Evolutionary conservation across 306 rosid species (phyloP), one percentile per base, ranked within the genome.

Genomic region (Sicyos baderoa): DNA sequence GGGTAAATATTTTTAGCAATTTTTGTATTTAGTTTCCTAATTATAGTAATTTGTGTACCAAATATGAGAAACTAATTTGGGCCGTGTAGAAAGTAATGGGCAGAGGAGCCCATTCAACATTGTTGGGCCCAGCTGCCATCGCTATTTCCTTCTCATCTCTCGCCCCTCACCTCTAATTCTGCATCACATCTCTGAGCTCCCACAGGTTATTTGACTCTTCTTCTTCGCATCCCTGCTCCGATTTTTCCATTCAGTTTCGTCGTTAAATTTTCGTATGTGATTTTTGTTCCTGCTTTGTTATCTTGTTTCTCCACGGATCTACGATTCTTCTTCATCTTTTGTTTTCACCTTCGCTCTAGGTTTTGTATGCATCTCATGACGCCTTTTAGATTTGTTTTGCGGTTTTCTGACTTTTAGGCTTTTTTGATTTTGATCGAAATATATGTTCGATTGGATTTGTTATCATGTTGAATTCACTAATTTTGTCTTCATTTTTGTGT

Each of bases 121-220:
- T 21, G 71, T 66, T 66, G 71, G 71, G 55, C 55, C 71, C 23
- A 22, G 37, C 13, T 22, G 21, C 14, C 14, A 23, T 23, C 19
- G 54, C 0, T n/a, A 18, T 23, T 19, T 9, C 13, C 17, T 40
- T 40, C 11, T 18, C 45, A 9, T 65, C 52, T 65, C 71, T 45
- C 54, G 21, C 40, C 54, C 45, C 37, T 12, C 1, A 22, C 72
- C 57, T 48, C 72, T 47, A 49, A 18, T 67, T 45, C 71, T 66
- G 13, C 15, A 22, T 66, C 57, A 9, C 9, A 67, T 67, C 72
- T 49, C 72, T 49, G 57, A 47, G 72, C 57, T 67, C 49, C 56
- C 7, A 16, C 72, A 47, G 72, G 56, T 47, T 67, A 15, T 23
- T 49, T 66, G 71, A 66, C 55, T 18, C 72, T 48, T 67, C 72